phyloP scores from a whole-genome alignment of 257 asterid species.

The Ajuga chamaepitys region DNA sequence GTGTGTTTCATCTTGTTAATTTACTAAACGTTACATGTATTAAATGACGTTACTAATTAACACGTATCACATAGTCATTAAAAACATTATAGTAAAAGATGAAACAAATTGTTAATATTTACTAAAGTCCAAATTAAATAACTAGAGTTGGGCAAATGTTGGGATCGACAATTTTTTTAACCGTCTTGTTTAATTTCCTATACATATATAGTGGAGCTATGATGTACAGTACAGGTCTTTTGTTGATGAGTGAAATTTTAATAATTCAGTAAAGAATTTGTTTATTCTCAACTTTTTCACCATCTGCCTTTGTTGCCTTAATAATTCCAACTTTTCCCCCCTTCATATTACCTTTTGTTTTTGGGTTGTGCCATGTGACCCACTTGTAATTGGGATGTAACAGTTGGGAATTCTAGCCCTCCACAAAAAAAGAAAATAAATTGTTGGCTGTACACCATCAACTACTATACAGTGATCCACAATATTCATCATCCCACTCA shows the following conservation, averaged over 20 bases:
- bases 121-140: too few species aligned
- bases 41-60: too few species aligned
- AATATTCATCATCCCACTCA: too few species aligned
- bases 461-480: too few species aligned
- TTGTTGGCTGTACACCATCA: too few species aligned
- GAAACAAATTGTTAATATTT: too few species aligned
- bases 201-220: slow-evolving; percentile 21
- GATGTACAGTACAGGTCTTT: slow-evolving; percentile 6
- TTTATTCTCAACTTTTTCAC: slow-evolving; percentile 18
- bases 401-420: slow-evolving; percentile 10
- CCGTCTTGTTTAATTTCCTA: slow-evolving; percentile 5
- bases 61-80: too few species aligned
- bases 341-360: neutral
- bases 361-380: slow-evolving; percentile 19
- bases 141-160: neutral
- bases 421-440: neutral
- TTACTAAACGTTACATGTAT: too few species aligned
- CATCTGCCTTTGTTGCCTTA: slow-evolving; percentile 1
- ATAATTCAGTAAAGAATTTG: neutral
- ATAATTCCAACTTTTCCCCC: slow-evolving; percentile 7
- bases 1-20: too few species aligned
- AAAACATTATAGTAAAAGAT: too few species aligned
- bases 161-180: slow-evolving; percentile 27
- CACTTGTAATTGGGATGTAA: slow-evolving; percentile 15
- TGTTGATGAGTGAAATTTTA: slow-evolving; percentile 9